A percentile compares a stretch with the other conserved stretches of the same genome.
Conservation (phyloP, 148 eudicot species). For the Chenopodium formosanum region DNA sequence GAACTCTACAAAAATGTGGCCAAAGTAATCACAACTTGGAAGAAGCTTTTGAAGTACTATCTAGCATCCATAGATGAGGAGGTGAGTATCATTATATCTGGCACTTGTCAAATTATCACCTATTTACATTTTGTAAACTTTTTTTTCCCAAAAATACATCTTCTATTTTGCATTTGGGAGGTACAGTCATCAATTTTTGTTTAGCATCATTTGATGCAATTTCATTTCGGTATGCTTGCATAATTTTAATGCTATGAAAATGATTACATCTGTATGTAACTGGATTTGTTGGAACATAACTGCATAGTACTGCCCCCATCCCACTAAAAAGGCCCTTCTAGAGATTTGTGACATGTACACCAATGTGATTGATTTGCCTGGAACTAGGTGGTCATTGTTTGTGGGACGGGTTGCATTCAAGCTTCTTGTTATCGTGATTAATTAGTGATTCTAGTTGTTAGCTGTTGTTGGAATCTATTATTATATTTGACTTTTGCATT, state of each 20-base stretch:
- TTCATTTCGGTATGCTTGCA: too few species aligned
- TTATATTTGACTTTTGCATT: neutral
- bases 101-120: neutral
- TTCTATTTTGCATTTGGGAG: neutral
- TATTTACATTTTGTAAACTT: neutral
- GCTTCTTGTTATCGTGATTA: neutral
- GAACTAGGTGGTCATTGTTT: too few species aligned
- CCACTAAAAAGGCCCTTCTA: neutral
- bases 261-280: neutral
- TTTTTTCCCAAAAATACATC: too few species aligned
- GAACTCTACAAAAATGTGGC: slow-evolving; percentile 54
- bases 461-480: neutral
- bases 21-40: slow-evolving; percentile 53
- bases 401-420: too few species aligned
- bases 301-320: neutral
- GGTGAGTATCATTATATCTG: slow-evolving; percentile 36
- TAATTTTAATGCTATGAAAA: too few species aligned
- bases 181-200: neutral
- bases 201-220: neutral
- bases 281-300: neutral
- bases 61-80: slow-evolving; percentile 75
- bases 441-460: neutral
- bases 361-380: neutral
- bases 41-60: slow-evolving; percentile 64
- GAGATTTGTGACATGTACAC: neutral